Percentiles rank a stretch among this genome's conserved stretches.
Conservation (phyloP, 139 green algal genomes). For the Chlorella ohadii region DNA sequence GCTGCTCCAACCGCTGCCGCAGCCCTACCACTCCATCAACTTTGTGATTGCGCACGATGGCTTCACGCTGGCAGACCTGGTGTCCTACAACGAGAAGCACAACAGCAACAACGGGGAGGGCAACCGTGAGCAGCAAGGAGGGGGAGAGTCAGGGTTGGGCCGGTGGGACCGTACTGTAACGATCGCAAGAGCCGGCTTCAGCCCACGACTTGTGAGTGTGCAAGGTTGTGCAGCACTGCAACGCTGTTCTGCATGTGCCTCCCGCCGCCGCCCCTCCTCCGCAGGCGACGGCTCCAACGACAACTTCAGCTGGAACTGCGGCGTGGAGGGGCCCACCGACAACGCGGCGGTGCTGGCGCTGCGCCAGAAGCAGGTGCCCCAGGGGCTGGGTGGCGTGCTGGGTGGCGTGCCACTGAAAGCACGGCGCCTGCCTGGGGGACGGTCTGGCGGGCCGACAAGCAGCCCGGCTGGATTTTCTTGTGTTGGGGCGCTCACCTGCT, state of each 20-base stretch:
- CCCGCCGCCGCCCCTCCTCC: no score
- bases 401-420: no score
- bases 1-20: no score
- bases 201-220: no score
- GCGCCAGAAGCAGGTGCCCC: conserved; percentile 54
- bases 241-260: no score
- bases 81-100: conserved; percentile 88
- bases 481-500: no score
- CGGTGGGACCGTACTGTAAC: no score
- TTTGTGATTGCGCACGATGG: conserved; percentile 98
- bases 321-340: conserved; percentile 85
- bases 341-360: conserved; percentile 71
- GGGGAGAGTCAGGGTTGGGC: no score
- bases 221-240: no score
- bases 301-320: conserved; percentile 99
- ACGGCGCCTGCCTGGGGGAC: background rate
- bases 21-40: conserved; percentile 95
- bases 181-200: no score
- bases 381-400: no score
- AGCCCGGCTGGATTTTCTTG: no score
- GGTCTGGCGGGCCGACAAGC: background rate
- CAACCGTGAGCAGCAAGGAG: conserved; percentile 36
- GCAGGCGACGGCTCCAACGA: conserved; percentile 92
- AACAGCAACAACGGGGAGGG: conserved; percentile 88
- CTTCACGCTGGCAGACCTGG: conserved; percentile 96